Evolutionary conservation across 179 eudicot species (phyloP).

Genomic region (Beta corolliflora): DNA sequence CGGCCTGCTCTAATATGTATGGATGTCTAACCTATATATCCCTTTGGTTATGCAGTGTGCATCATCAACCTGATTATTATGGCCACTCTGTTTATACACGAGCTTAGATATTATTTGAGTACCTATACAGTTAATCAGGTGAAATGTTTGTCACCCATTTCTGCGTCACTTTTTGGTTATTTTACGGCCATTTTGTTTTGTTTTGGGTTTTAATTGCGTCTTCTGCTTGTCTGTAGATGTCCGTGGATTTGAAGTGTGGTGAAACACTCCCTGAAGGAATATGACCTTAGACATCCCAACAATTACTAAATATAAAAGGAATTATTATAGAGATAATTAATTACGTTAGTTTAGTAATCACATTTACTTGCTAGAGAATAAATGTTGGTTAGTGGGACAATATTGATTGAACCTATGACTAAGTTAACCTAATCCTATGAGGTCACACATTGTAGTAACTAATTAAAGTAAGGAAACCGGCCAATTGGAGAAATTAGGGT

Average conservation of each 20-base stretch:
- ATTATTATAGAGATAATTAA: no score
- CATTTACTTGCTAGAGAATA: no score
- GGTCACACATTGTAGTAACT: no score
- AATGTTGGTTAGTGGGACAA: no score
- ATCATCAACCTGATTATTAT: constrained; percentile 84
- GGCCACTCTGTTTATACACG: constrained; percentile 86
- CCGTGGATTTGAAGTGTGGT: constrained; percentile 93
- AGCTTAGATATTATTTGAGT: constrained; percentile 80
- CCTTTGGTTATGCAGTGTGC: constrained; percentile 55
- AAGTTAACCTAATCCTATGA: no score
- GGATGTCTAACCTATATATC: constrained; percentile 19
- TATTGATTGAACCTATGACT: no score
- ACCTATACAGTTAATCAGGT: constrained; percentile 94
- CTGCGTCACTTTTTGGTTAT: background rate
- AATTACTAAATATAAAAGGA: no score
- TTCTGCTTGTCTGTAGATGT: constrained; percentile 61
- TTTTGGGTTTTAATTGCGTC: constrained; percentile 15
- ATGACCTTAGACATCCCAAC: no score
- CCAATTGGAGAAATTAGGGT: no score
- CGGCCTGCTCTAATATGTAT: background rate
- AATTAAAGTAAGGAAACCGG: no score
- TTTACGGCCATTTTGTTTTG: background rate
- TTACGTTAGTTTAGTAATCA: no score
- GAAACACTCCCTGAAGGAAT: no score
- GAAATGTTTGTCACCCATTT: constrained; percentile 20